These are phyloP conservation scores for Ophiostoma ips DNA, from an alignment of 2,329 filamentous ascomycete species.

Conservation along the genomic window DNA sequence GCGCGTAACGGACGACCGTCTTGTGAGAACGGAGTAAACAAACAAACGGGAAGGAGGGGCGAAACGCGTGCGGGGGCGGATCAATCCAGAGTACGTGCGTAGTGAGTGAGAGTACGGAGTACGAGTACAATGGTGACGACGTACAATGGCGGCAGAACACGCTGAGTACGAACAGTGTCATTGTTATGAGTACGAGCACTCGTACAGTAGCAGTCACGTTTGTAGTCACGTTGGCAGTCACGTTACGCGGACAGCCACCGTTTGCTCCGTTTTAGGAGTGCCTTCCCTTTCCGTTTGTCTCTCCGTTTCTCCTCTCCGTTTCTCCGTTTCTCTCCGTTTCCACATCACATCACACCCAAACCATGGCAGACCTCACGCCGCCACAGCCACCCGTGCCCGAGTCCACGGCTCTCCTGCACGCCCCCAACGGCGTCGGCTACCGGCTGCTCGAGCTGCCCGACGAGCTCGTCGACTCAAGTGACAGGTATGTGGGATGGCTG, in stretches of 20 bases:
- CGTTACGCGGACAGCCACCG: too few species aligned
- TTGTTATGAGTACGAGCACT: too few species aligned
- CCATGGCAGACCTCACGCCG: too few species aligned
- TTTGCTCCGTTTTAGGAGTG: too few species aligned
- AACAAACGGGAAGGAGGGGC: background rate
- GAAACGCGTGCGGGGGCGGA: background rate
- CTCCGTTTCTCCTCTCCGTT: background rate
- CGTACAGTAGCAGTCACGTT: too few species aligned
- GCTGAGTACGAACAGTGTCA: too few species aligned
- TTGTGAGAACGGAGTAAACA: too few species aligned
- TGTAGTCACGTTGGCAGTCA: too few species aligned
- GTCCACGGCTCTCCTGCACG: constrained; percentile 36
- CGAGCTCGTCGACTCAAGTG: constrained; percentile 39
- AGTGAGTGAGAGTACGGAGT: background rate
- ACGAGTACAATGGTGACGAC: background rate
- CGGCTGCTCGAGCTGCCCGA: constrained; percentile 49
- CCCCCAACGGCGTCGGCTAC: constrained; percentile 35
- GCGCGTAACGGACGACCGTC: too few species aligned
- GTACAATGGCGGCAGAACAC: background rate
- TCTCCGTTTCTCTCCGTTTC: too few species aligned
- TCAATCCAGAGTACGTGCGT: background rate
- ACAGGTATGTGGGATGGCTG: constrained; percentile 24
- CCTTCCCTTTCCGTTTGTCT: too few species aligned
- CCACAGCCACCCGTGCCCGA: background rate
- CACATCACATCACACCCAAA: too few species aligned